Evolutionary conservation across 345 rosid species (phyloP), one percentile per base, ranked within the genome.

Genomic region (Eucalyptus cloeziana): DNA sequence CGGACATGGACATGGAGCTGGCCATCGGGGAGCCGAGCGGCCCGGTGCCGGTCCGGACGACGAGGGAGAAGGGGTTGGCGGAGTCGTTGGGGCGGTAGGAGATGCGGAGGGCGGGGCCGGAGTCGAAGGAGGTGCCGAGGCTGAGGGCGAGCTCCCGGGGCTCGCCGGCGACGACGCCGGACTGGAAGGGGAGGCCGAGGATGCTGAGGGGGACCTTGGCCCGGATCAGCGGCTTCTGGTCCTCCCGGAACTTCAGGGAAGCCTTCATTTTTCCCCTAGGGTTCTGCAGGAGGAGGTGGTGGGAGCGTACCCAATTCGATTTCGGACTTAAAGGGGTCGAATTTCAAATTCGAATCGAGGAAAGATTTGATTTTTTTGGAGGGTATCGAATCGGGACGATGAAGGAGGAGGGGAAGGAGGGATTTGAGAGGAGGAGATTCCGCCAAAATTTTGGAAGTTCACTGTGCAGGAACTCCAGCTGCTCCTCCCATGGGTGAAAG

Each of bases 41-140:
- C 13, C 99, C 99, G 13, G 95, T 92, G 1, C 99, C 99, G n/a
- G 96, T 96, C 92, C 95, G 95, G 91, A 98, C 92, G 64, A 94
- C 90, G 27, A 98, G 92, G 3, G 99, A 98, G 95, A 98, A 98
- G 10, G 99, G 98, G 76, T 95, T 95, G 94, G 94, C 92, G 4
- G 95, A 31, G 89, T 98, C 98, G 89, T 98, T 97, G 21, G 99
- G 98, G n/a, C 98, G 99, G 92, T 98, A 98, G 33, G 98, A 91
- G 92, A 96, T 13, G 88, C 95, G 96, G 92, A 98, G 54, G 85
- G 95, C 91, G 45, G 99, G 99, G 13, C 99, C 98, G 7, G 98
- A 94, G 89, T 95, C 97, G 88, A 98, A 97, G 93, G 94, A 94
- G 7, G 99, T 96, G 7, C 95, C 90, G 89, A 98, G 98, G 88